Conservation (phyloP, 345 rosid genomes). For the Eucalyptus marginata region DNA sequence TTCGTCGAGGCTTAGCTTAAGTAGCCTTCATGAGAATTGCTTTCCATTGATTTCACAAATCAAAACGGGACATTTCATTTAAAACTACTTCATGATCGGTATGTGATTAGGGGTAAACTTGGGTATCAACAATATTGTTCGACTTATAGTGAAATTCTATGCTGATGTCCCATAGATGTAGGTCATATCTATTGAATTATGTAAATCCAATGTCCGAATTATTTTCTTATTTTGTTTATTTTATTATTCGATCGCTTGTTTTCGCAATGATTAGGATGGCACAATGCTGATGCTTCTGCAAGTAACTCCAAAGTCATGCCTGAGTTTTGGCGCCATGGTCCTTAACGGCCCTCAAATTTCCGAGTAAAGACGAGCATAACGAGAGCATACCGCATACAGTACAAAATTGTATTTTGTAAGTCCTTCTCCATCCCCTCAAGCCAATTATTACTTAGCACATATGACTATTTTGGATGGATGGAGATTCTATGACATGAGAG, state of each 20-base stretch:
- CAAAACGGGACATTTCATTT: too few species aligned
- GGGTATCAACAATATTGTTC: too few species aligned
- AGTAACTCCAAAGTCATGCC: neutral
- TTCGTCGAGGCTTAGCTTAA: fast-evolving
- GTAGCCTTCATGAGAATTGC: too few species aligned
- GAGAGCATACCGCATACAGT: neutral
- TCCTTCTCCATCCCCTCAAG: neutral
- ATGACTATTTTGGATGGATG: neutral
- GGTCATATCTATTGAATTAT: neutral
- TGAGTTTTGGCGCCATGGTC: neutral
- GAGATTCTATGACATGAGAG: neutral
- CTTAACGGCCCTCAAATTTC: neutral
- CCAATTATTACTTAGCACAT: neutral
- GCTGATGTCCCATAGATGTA: fast-evolving
- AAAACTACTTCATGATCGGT: too few species aligned
- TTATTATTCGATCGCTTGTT: too few species aligned
- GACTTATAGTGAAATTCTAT: neutral
- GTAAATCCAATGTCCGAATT: fast-evolving
- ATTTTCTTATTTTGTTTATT: too few species aligned
- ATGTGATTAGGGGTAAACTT: too few species aligned
- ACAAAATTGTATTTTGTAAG: neutral
- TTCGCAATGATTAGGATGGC: too few species aligned
- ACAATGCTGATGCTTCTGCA: neutral
- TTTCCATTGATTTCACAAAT: fast-evolving
- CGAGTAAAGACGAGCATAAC: neutral